A percentile compares a stretch with the other conserved stretches of the same genome.
phyloP scores from a whole-genome alignment of 106 monocot genomes.

The Vanilla planifolia region DNA sequence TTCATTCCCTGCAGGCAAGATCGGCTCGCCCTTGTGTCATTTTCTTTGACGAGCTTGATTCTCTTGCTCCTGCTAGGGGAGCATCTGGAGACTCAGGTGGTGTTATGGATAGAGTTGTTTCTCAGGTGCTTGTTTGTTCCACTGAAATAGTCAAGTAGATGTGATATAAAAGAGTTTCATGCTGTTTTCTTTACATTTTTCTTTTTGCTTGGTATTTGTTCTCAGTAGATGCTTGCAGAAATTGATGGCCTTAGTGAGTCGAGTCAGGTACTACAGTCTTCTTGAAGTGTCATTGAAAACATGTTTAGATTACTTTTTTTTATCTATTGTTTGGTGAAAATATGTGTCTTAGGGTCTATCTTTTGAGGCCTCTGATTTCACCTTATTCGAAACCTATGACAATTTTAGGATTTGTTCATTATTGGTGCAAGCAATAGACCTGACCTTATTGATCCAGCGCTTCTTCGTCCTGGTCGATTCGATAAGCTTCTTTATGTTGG shows the following conservation, averaged over 20 bases:
- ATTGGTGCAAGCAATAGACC: constrained; percentile 97
- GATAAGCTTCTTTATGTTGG: constrained; percentile 97
- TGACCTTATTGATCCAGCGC: constrained; percentile 90
- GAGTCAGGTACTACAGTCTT: constrained; percentile 40
- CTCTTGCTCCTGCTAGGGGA: constrained; percentile 96
- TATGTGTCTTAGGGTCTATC: too few relatives aligned
- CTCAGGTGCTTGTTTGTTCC: constrained; percentile 47
- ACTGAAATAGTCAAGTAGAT: neutral
- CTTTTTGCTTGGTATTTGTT: constrained; percentile 3
- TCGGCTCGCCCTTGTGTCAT: constrained; percentile 97
- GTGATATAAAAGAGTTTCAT: neutral
- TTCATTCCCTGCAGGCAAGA: constrained; percentile 57
- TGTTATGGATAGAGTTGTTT: constrained; percentile 99
- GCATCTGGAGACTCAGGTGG: constrained; percentile 98
- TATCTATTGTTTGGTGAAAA: too few relatives aligned
- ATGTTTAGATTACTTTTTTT: too few relatives aligned
- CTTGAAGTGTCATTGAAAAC: too few relatives aligned
- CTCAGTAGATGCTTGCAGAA: constrained; percentile 83
- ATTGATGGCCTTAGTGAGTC: constrained; percentile 87
- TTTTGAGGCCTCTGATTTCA: too few relatives aligned
- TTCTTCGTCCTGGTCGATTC: constrained; percentile 83
- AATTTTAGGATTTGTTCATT: constrained; percentile 78
- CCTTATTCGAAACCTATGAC: neutral
- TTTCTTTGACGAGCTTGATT: constrained; percentile 99
- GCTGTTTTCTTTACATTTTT: neutral